Evolutionary conservation across 2,329 filamentous ascomycete species (phyloP).

Genomic region (Aspergillus fructus): DNA sequence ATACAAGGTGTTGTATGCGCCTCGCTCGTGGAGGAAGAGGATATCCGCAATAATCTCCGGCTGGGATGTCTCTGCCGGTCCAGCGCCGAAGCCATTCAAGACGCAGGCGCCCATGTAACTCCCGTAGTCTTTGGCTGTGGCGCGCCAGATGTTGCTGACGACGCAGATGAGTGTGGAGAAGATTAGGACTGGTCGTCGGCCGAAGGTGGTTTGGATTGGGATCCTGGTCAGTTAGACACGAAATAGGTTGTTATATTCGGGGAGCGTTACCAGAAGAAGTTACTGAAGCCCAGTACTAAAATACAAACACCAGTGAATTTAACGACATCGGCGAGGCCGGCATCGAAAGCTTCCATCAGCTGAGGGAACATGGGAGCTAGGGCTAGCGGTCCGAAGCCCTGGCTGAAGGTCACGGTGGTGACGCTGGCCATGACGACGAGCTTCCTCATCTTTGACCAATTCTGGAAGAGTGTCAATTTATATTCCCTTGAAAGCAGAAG

Average conservation of each 20-base stretch:
- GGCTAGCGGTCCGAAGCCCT: constrained; percentile 56
- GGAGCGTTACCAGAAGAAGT: constrained; percentile 49
- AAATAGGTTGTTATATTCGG: too few species aligned
- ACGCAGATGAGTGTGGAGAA: constrained; percentile 54
- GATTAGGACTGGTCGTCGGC: constrained; percentile 55
- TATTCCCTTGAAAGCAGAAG: too few species aligned
- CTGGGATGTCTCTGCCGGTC: constrained; percentile 62
- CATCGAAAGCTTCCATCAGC: constrained; percentile 57
- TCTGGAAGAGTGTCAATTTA: constrained; percentile 25
- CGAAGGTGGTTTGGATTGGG: constrained; percentile 55
- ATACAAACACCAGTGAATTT: constrained; percentile 59
- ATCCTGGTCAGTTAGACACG: constrained; percentile 42
- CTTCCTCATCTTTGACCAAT: constrained; percentile 52
- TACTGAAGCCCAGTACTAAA: constrained; percentile 58
- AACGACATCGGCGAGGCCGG: constrained; percentile 53
- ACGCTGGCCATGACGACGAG: constrained; percentile 48
- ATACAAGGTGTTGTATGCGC: constrained; percentile 62
- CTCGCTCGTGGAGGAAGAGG: constrained; percentile 64
- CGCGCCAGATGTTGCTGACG: constrained; percentile 58
- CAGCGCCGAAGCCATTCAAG: constrained; percentile 63
- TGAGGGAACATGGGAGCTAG: constrained; percentile 61
- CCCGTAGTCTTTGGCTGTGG: constrained; percentile 56
- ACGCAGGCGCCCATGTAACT: constrained; percentile 65
- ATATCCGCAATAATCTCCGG: constrained; percentile 65
- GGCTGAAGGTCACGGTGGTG: constrained; percentile 51